Conservation (phyloP, 345 rosid genomes). For the Eucalyptus sp. region DNA sequence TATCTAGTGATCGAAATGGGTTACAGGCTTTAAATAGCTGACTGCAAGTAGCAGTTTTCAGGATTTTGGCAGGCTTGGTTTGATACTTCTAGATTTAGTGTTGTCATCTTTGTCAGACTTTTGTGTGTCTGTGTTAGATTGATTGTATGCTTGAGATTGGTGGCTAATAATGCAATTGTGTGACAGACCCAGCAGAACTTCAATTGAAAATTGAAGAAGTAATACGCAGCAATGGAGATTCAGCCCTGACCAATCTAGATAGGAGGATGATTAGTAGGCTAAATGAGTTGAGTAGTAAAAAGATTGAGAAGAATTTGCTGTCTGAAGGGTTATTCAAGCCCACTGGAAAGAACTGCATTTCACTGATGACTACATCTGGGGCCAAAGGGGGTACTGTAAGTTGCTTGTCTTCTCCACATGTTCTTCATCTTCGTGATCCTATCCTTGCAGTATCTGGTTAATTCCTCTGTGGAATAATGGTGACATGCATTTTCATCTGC, state of each 20-base stretch:
- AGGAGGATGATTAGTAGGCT: conserved; percentile 63
- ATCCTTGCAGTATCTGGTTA: neutral
- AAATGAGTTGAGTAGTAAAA: conserved; percentile 58
- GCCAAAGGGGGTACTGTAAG: conserved; percentile 97
- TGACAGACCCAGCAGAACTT: conserved; percentile 48
- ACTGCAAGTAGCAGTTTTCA: neutral
- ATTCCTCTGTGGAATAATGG: neutral
- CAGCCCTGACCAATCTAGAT: conserved; percentile 66
- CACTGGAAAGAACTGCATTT: conserved; percentile 76
- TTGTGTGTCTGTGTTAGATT: neutral
- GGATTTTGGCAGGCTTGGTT: neutral
- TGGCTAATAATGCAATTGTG: neutral
- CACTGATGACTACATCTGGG: conserved; percentile 97
- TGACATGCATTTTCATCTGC: neutral
- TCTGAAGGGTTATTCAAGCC: conserved; percentile 79
- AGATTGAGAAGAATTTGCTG: conserved; percentile 57
- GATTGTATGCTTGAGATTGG: neutral
- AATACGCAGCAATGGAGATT: conserved; percentile 70
- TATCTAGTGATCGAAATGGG: neutral
- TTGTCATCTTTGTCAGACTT: neutral
- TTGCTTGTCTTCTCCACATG: neutral
- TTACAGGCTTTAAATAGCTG: neutral
- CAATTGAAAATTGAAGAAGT: conserved; percentile 58
- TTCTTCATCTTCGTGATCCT: neutral
- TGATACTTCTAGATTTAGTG: neutral